Evolutionary conservation across 2,329 filamentous ascomycete species (phyloP).

Genomic region (Fusarium sp.): DNA sequence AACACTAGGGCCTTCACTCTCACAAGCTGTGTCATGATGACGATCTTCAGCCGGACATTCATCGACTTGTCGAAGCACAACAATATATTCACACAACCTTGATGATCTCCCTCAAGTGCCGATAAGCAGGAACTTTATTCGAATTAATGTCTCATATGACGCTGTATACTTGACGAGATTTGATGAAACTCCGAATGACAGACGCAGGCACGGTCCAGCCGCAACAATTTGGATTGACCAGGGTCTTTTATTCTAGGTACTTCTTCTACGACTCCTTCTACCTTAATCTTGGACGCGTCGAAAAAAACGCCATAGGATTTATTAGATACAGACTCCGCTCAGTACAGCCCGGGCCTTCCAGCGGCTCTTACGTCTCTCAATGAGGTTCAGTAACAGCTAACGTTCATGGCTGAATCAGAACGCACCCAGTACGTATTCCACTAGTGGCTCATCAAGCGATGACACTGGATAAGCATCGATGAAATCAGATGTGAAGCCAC

Average conservation of each 20-base stretch:
- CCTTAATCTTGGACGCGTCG: conserved; percentile 25
- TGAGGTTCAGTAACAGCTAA: background rate
- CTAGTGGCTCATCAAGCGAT: background rate
- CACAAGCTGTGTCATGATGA: conserved; percentile 9
- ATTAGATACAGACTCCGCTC: background rate
- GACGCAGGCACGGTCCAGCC: conserved; percentile 13
- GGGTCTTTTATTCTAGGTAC: conserved; percentile 22
- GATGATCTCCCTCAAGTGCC: conserved; percentile 1
- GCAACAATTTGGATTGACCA: conserved; percentile 8
- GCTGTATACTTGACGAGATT: conserved; percentile 32
- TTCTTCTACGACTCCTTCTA: conserved; percentile 34
- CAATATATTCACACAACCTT: background rate
- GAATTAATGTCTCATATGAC: conserved; percentile 27
- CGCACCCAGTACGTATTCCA: background rate
- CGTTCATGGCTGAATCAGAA: background rate
- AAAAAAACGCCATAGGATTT: conserved; percentile 14
- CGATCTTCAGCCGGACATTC: background rate
- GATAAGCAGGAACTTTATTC: conserved; percentile 1
- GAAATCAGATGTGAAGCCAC: background rate
- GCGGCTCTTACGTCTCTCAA: background rate
- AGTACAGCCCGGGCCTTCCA: background rate
- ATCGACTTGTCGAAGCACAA: background rate
- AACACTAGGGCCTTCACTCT: background rate
- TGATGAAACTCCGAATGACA: conserved; percentile 16
- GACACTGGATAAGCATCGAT: background rate